A percentile compares a stretch with the other conserved stretches of the same genome.
phyloP scores from a whole-genome alignment of 2,329 filamentous ascomycete species.

The Pseudocercospora crystallina region DNA sequence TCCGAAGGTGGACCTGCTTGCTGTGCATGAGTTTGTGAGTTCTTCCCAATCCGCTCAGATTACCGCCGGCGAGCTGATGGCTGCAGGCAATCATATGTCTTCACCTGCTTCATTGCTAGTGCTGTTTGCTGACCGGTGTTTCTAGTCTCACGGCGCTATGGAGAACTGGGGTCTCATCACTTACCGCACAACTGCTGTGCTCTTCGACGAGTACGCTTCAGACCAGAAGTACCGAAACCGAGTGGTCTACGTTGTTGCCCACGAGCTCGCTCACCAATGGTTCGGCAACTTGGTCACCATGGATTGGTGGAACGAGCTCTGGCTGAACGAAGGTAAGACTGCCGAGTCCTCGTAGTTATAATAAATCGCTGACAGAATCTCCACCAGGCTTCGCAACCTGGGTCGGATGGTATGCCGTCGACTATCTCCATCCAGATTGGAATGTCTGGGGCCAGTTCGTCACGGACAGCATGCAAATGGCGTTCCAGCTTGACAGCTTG shows the following conservation, averaged over 20 bases:
- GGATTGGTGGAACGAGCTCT: slow-evolving; percentile 79
- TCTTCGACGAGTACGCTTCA: slow-evolving; percentile 92
- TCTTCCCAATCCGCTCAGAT: not conserved
- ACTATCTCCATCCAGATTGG: slow-evolving; percentile 94
- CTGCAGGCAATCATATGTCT: slow-evolving; percentile 45
- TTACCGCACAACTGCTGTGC: slow-evolving; percentile 83
- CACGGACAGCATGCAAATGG: slow-evolving; percentile 88
- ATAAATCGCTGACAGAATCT: slow-evolving; percentile 35
- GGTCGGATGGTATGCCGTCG: slow-evolving; percentile 92
- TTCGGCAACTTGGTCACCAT: slow-evolving; percentile 94
- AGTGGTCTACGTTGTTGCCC: slow-evolving; percentile 95
- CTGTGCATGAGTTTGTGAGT: slow-evolving; percentile 87
- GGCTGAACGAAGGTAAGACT: slow-evolving; percentile 73
- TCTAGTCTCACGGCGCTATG: slow-evolving; percentile 72
- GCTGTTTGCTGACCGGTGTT: slow-evolving; percentile 40
- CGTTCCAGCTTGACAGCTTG: slow-evolving; percentile 84
- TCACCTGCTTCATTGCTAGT: slow-evolving; percentile 2
- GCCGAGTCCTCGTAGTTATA: not conserved
- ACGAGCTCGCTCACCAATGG: slow-evolving; percentile 96
- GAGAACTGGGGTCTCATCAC: slow-evolving; percentile 97
- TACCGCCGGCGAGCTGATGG: slow-evolving; percentile 20
- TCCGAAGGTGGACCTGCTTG: slow-evolving; percentile 86
- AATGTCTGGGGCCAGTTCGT: slow-evolving; percentile 98
- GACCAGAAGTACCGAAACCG: slow-evolving; percentile 89
- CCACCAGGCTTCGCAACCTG: slow-evolving; percentile 74